These are phyloP conservation scores for Aquilaria agallochum DNA, from an alignment of 441 rosid species.

Conservation along the genomic window DNA sequence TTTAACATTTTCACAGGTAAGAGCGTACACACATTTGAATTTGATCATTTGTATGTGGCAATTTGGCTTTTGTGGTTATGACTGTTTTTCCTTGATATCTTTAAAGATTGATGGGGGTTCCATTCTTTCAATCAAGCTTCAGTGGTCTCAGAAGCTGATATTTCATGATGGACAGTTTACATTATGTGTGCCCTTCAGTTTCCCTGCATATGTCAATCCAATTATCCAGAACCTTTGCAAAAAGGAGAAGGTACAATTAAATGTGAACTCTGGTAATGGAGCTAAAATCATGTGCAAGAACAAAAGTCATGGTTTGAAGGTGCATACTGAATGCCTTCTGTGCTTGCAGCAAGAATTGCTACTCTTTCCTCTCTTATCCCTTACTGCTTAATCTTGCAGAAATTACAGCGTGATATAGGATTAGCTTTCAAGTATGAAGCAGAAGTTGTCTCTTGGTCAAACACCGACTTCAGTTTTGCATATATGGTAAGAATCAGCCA, in stretches of 20 bases:
- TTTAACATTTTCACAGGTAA: conserved; percentile 64
- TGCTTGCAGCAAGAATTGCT: neutral
- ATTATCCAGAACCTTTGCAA: conserved; percentile 66
- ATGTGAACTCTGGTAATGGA: conserved; percentile 62
- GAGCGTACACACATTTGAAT: neutral
- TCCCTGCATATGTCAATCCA: conserved; percentile 88
- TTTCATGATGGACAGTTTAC: conserved; percentile 52
- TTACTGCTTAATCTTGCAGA: conserved; percentile 36
- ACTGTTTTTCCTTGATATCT: conserved; percentile 7
- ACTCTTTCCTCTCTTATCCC: neutral
- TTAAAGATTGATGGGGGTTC: conserved; percentile 89
- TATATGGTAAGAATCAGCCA: conserved; percentile 53
- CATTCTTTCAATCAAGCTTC: conserved; percentile 56
- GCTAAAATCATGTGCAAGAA: conserved; percentile 66
- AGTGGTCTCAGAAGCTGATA: conserved; percentile 78
- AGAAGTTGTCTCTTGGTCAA: conserved; percentile 84
- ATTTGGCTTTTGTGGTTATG: neutral
- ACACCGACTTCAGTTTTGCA: conserved; percentile 63
- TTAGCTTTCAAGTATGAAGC: conserved; percentile 69
- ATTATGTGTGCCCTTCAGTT: conserved; percentile 66
- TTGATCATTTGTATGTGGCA: neutral
- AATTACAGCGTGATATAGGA: conserved; percentile 57
- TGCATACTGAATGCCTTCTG: conserved; percentile 15
- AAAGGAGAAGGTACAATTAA: conserved; percentile 73
- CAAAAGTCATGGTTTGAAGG: conserved; percentile 91